Evolutionary conservation across 495 filamentous ascomycete genomes (phyloP).

Genomic region (Aspergillus steynii): DNA sequence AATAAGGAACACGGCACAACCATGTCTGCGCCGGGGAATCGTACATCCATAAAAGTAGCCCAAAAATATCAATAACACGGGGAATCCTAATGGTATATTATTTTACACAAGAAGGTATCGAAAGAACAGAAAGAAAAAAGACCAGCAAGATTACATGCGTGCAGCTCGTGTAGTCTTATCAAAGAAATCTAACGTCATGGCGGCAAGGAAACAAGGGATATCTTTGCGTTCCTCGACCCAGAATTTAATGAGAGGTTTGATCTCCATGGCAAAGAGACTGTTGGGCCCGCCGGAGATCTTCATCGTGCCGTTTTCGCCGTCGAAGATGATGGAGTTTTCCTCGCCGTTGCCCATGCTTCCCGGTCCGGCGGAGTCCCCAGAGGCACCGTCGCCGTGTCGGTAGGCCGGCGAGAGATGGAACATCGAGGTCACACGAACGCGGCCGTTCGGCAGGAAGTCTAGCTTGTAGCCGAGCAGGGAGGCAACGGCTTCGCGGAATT

Average conservation of each 20-base stretch:
- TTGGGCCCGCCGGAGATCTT: slow-evolving; percentile 90
- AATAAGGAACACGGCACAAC: slow-evolving; percentile 26
- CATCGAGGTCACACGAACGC: slow-evolving; percentile 79
- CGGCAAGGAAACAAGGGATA: slow-evolving; percentile 90
- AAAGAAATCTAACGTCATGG: slow-evolving; percentile 86
- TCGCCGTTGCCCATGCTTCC: slow-evolving; percentile 61
- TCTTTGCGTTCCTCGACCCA: slow-evolving; percentile 91
- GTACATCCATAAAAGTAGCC: slow-evolving; percentile 12
- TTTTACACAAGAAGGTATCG: slow-evolving; percentile 6
- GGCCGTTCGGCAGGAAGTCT: slow-evolving; percentile 89
- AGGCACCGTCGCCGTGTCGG: slow-evolving; percentile 57
- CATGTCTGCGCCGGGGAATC: slow-evolving; percentile 30
- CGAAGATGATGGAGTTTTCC: slow-evolving; percentile 88
- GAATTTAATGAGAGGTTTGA: slow-evolving; percentile 79
- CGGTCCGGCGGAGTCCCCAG: slow-evolving; percentile 39
- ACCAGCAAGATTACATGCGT: slow-evolving; percentile 31
- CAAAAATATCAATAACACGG: background rate
- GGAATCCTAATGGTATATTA: background rate
- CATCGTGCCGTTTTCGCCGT: slow-evolving; percentile 95
- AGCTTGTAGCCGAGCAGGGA: slow-evolving; percentile 88
- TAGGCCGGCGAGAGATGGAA: slow-evolving; percentile 64
- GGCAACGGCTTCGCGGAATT: slow-evolving; percentile 92
- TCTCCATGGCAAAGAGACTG: slow-evolving; percentile 80
- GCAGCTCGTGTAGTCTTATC: slow-evolving; percentile 70
- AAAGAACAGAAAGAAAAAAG: slow-evolving; percentile 10